phyloP scores from a whole-genome alignment of 2,329 filamentous ascomycete genomes.

The Fusarium sterilihyphosum region DNA sequence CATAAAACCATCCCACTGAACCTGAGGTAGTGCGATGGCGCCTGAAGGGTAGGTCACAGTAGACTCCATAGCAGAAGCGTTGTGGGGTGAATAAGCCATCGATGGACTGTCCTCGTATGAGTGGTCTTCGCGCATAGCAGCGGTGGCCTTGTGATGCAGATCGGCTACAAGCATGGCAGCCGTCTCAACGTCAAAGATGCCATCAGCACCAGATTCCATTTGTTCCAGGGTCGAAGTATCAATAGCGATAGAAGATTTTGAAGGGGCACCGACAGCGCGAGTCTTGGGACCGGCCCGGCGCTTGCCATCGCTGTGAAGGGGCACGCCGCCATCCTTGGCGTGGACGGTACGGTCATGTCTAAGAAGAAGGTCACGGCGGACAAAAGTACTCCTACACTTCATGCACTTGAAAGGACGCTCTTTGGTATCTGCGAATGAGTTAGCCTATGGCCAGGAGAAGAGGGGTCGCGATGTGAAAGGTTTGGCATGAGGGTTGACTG shows the following conservation, averaged over 20 bases:
- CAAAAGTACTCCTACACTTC: constrained; percentile 98
- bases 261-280: constrained; percentile 68
- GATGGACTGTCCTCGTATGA: constrained; percentile 67
- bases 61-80: constrained; percentile 78
- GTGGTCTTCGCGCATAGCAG: constrained; percentile 69
- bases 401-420: constrained; percentile 98
- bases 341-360: constrained; percentile 98
- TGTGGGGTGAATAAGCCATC: constrained; percentile 78
- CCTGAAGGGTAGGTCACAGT: constrained; percentile 80
- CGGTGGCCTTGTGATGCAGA: constrained; percentile 93
- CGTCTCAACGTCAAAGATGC: constrained; percentile 94
- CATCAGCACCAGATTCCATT: constrained; percentile 89
- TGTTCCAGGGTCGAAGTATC: constrained; percentile 90
- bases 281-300: constrained; percentile 79
- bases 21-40: constrained; percentile 83
- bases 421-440: constrained; percentile 80
- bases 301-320: constrained; percentile 94
- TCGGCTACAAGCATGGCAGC: constrained; percentile 99
- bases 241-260: constrained; percentile 81
- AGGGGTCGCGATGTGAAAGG: constrained; percentile 15
- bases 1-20: constrained; percentile 92
- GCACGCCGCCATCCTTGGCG: constrained; percentile 95
- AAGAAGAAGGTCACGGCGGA: constrained; percentile 93
- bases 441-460: constrained; percentile 34
- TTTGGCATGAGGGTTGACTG: constrained; percentile 11